A percentile compares a stretch with the other conserved stretches of the same genome.
phyloP scores from a whole-genome alignment of 345 rosid genomes.

The Mangifera indica region DNA sequence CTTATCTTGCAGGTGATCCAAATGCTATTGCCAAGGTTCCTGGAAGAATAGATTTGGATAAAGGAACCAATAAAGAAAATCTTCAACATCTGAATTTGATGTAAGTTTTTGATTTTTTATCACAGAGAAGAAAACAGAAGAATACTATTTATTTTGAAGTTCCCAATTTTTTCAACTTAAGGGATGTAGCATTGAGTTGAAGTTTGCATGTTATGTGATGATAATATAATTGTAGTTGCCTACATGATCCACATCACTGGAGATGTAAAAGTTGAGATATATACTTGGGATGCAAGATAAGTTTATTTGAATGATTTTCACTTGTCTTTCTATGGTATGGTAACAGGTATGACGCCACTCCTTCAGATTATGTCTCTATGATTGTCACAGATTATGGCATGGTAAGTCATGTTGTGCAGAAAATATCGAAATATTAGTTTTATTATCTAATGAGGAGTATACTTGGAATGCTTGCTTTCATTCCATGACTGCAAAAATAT shows the following conservation, averaged over 20 bases:
- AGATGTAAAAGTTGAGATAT: no score
- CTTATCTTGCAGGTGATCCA: constrained; percentile 53
- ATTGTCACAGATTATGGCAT: constrained; percentile 78
- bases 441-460: background rate
- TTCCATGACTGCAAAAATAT: background rate
- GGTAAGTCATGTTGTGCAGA: constrained; percentile 39
- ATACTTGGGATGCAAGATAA: no score
- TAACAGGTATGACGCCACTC: constrained; percentile 76
- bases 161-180: no score
- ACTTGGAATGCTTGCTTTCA: background rate
- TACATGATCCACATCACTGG: no score
- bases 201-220: no score
- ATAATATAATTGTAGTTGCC: no score
- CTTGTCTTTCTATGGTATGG: background rate
- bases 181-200: no score
- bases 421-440: background rate
- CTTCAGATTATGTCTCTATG: constrained; percentile 73
- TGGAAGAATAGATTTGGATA: constrained; percentile 43
- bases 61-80: constrained; percentile 40
- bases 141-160: background rate
- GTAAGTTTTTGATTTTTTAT: constrained; percentile 37
- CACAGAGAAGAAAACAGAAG: background rate
- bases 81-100: constrained; percentile 63
- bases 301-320: constrained; percentile 13
- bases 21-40: constrained; percentile 49